Evolutionary conservation across 352 stramenopile species (phyloP).

Genomic region (Peronospora farinosa): DNA sequence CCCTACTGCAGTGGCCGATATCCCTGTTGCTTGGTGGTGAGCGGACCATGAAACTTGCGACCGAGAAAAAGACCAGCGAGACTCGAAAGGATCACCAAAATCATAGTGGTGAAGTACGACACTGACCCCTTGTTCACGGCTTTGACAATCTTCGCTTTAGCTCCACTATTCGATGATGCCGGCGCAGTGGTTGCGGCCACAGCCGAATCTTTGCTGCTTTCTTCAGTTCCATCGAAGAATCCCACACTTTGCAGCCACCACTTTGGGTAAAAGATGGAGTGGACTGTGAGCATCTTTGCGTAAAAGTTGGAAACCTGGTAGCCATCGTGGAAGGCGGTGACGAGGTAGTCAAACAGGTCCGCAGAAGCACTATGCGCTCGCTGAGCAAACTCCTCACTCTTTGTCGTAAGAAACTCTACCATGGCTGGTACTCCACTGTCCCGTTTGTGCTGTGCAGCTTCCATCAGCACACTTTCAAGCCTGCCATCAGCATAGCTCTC

Average conservation of each 20-base stretch:
- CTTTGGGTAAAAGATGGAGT: slow-evolving; percentile 74
- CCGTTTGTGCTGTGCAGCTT: slow-evolving; percentile 36
- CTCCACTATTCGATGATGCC: slow-evolving; percentile 14
- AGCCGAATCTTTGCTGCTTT: slow-evolving; percentile 11
- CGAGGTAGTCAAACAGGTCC: slow-evolving; percentile 60
- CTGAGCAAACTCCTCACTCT: slow-evolving; percentile 44
- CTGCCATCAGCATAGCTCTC: slow-evolving; percentile 42
- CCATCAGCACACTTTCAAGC: slow-evolving; percentile 29
- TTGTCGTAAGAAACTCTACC: slow-evolving; percentile 48
- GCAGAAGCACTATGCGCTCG: slow-evolving; percentile 47
- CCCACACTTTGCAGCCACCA: slow-evolving; percentile 79
- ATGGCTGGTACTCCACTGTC: slow-evolving; percentile 40
- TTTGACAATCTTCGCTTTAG: slow-evolving; percentile 12
- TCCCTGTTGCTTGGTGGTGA: slow-evolving; percentile 37
- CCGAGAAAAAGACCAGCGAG: slow-evolving; percentile 48
- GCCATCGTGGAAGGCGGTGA: slow-evolving; percentile 78
- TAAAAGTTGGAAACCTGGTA: slow-evolving; percentile 64
- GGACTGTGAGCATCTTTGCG: slow-evolving; percentile 32
- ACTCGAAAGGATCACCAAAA: slow-evolving; percentile 42
- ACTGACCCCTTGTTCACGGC: slow-evolving; percentile 23
- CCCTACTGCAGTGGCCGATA: slow-evolving; percentile 42
- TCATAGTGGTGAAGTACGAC: slow-evolving; percentile 46
- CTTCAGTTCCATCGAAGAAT: slow-evolving; percentile 47
- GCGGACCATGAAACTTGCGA: slow-evolving; percentile 42
- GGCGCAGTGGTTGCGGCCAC: slow-evolving; percentile 3